Evolutionary conservation across 2,329 filamentous ascomycete species (phyloP).

Genomic region (Annulohypoxylon truncatum): DNA sequence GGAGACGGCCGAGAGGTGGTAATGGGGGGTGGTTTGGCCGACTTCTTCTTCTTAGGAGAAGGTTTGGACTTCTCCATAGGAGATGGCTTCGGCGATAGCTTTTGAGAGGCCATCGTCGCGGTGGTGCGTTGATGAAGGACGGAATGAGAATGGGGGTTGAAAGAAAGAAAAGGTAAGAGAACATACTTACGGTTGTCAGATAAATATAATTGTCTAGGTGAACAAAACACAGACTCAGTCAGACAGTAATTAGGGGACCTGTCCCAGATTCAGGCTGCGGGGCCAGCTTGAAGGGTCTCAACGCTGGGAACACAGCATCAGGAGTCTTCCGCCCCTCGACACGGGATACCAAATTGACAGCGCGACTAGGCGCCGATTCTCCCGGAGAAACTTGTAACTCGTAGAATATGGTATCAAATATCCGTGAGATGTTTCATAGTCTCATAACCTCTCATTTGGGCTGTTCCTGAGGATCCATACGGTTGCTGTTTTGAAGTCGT

Average conservation of each 20-base stretch:
- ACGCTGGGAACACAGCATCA: slow-evolving; percentile 15
- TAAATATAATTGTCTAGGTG: background rate
- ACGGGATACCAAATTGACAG: background rate
- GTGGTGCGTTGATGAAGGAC: slow-evolving; percentile 5
- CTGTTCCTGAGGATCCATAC: slow-evolving; percentile 20
- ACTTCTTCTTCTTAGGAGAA: background rate
- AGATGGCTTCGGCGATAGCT: background rate
- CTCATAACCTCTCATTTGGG: background rate
- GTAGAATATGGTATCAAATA: background rate
- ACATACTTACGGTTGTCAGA: slow-evolving; percentile 28
- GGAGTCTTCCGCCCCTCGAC: slow-evolving; percentile 7
- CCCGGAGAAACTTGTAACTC: slow-evolving; percentile 8
- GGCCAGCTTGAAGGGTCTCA: slow-evolving; percentile 11
- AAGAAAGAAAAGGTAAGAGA: background rate
- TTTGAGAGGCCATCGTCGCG: background rate
- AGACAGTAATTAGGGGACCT: background rate
- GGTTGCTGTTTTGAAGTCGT: slow-evolving; percentile 10
- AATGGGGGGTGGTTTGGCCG: background rate
- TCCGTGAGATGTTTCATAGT: background rate
- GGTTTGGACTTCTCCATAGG: background rate
- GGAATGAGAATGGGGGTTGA: background rate
- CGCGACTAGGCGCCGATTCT: background rate
- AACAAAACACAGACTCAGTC: background rate
- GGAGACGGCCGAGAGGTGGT: background rate
- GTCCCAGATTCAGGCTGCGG: background rate